Conservation (phyloP, 148 eudicot genomes). For the Dysphania ambrosioides region DNA sequence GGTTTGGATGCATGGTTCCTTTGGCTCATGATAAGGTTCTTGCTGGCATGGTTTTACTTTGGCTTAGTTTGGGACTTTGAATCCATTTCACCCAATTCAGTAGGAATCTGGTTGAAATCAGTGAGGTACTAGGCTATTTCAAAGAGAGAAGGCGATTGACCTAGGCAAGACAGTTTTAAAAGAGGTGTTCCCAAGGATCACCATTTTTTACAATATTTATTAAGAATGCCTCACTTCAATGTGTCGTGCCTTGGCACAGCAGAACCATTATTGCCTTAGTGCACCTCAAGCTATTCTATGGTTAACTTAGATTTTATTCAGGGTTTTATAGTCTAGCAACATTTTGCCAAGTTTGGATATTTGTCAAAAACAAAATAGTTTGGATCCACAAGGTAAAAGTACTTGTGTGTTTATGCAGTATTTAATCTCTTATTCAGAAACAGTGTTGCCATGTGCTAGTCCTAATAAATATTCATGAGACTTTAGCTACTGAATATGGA, state of each 20-base stretch:
- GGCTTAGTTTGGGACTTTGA: background rate
- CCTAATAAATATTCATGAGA: background rate
- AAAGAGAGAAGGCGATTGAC: too few relatives aligned
- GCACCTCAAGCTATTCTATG: too few relatives aligned
- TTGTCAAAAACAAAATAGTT: too few relatives aligned
- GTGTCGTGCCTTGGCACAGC: too few relatives aligned
- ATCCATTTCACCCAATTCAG: background rate
- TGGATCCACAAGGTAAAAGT: background rate
- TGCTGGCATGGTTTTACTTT: too few relatives aligned
- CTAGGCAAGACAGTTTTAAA: too few relatives aligned
- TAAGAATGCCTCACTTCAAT: too few relatives aligned
- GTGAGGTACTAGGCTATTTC: too few relatives aligned
- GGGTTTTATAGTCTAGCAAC: background rate
- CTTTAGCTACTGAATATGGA: background rate
- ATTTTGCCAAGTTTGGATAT: background rate
- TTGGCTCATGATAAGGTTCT: background rate
- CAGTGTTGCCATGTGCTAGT: background rate
- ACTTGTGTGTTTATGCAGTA: background rate
- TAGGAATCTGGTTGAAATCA: background rate
- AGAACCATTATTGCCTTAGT: too few relatives aligned
- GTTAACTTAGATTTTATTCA: too few relatives aligned
- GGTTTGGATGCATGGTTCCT: background rate
- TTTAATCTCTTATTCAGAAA: background rate
- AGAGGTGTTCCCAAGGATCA: too few relatives aligned
- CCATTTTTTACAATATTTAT: too few relatives aligned